phyloP scores from a whole-genome alignment of 441 rosid genomes.

The Dalechampia spathulata region DNA sequence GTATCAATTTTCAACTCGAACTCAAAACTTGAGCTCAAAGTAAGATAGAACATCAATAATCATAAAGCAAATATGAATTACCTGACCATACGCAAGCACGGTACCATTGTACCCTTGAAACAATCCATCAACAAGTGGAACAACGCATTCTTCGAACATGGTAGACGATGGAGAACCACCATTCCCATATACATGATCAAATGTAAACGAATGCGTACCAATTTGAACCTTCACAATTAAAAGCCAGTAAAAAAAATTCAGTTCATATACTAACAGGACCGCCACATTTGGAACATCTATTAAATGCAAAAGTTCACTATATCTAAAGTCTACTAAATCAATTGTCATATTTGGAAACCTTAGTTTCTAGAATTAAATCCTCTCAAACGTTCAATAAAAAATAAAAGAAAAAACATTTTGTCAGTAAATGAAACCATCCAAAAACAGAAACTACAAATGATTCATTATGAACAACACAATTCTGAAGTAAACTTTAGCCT shows the following conservation, averaged over 20 bases:
- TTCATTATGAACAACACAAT: too few relatives aligned
- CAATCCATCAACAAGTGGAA: slow-evolving; percentile 82
- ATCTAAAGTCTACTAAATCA: too few relatives aligned
- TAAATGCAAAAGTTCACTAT: neutral
- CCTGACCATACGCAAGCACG: slow-evolving; percentile 99
- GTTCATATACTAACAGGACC: neutral
- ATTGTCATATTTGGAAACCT: too few relatives aligned
- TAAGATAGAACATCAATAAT: too few relatives aligned
- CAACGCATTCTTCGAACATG: slow-evolving; percentile 83
- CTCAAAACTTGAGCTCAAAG: too few relatives aligned
- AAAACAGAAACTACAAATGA: too few relatives aligned
- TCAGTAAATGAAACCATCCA: too few relatives aligned
- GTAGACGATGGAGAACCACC: slow-evolving; percentile 55
- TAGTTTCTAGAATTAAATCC: too few relatives aligned
- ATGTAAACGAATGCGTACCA: slow-evolving; percentile 88
- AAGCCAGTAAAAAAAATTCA: neutral
- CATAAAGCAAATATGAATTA: slow-evolving; percentile 14
- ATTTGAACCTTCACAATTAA: slow-evolving; percentile 65
- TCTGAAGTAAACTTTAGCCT: neutral
- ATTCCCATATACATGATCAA: slow-evolving; percentile 93
- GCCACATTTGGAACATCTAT: neutral
- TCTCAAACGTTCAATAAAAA: too few relatives aligned
- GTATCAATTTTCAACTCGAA: too few relatives aligned
- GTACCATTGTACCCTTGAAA: slow-evolving; percentile 98
- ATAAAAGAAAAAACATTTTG: too few relatives aligned